phyloP scores from a whole-genome alignment of 352 stramenopile species.

The Peronospora destructor region DNA sequence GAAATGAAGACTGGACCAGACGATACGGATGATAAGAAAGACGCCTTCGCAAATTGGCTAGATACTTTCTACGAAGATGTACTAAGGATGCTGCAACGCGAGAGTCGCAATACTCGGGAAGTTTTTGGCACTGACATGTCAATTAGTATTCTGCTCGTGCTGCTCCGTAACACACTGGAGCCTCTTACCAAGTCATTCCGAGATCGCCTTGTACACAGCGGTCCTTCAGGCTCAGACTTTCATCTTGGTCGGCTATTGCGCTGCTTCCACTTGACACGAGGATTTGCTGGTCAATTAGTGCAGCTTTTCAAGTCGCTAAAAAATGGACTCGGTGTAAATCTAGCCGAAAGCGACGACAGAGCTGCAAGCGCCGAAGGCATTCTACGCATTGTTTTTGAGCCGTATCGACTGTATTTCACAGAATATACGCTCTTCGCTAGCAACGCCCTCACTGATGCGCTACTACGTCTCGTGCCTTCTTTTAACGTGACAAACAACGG shows the following conservation, averaged over 20 bases:
- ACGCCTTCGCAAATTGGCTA: constrained; percentile 37
- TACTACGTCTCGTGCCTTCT: constrained; percentile 36
- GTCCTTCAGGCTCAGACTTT: constrained; percentile 21
- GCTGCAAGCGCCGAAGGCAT: constrained; percentile 9
- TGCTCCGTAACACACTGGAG: constrained; percentile 49
- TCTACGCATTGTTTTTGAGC: constrained; percentile 37
- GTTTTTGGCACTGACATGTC: constrained; percentile 39
- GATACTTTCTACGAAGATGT: constrained; percentile 53
- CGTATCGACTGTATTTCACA: constrained; percentile 49
- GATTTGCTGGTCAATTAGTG: constrained; percentile 38
- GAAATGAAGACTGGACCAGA: constrained; percentile 11
- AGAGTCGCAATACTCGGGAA: constrained; percentile 34
- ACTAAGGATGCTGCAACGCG: constrained; percentile 46
- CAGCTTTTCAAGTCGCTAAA: constrained; percentile 41
- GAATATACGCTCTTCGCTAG: constrained; percentile 44
- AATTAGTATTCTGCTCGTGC: constrained; percentile 28
- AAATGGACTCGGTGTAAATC: constrained; percentile 12
- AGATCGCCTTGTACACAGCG: constrained; percentile 34
- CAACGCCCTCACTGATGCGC: constrained; percentile 31
- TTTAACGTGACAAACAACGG: constrained; percentile 21
- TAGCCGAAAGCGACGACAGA: constrained; percentile 6
- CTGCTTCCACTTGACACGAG: constrained; percentile 39
- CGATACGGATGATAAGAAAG: constrained; percentile 7
- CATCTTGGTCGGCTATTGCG: constrained; percentile 28
- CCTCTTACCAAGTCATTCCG: constrained; percentile 46